Percentiles rank a stretch among this genome's conserved stretches.
These are phyloP conservation scores for Coelastrella sp. DNA, from an alignment of 139 green algal species.

Conservation along the genomic window DNA sequence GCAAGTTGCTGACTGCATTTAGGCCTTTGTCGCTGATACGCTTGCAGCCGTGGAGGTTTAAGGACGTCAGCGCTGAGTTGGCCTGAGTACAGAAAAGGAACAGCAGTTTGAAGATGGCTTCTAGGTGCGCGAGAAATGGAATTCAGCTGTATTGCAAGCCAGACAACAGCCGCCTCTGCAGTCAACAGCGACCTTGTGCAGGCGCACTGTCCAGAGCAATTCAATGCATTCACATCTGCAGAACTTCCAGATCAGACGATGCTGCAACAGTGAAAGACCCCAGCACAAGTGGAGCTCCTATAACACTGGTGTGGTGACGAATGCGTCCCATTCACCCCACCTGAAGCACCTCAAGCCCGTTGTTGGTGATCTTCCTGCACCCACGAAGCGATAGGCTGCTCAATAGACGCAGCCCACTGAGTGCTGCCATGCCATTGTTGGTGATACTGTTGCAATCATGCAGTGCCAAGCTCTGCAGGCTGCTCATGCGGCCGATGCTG, in stretches of 20 bases:
- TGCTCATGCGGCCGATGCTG: constrained; percentile 45
- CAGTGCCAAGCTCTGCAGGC: constrained; percentile 27
- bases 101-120: too few relatives aligned
- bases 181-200: too few relatives aligned
- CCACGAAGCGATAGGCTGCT: constrained; percentile 36
- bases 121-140: too few relatives aligned
- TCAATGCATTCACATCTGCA: too few relatives aligned
- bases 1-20: constrained; percentile 13
- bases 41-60: constrained; percentile 51
- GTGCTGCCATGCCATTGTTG: constrained; percentile 45
- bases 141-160: too few relatives aligned
- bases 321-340: constrained; percentile 5
- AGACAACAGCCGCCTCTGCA: too few relatives aligned
- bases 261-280: too few relatives aligned
- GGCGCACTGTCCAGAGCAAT: too few relatives aligned
- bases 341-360: constrained; percentile 50
- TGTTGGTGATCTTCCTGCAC: constrained; percentile 54
- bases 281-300: too few relatives aligned
- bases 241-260: too few relatives aligned
- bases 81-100: too few relatives aligned
- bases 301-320: too few relatives aligned
- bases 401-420: constrained; percentile 8
- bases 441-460: constrained; percentile 54
- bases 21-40: constrained; percentile 48
- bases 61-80: constrained; percentile 10